A percentile compares a stretch with the other conserved stretches of the same genome.
Evolutionary conservation across 139 green algal genomes (phyloP).

Genomic region (Diplosphaera chodatii): DNA sequence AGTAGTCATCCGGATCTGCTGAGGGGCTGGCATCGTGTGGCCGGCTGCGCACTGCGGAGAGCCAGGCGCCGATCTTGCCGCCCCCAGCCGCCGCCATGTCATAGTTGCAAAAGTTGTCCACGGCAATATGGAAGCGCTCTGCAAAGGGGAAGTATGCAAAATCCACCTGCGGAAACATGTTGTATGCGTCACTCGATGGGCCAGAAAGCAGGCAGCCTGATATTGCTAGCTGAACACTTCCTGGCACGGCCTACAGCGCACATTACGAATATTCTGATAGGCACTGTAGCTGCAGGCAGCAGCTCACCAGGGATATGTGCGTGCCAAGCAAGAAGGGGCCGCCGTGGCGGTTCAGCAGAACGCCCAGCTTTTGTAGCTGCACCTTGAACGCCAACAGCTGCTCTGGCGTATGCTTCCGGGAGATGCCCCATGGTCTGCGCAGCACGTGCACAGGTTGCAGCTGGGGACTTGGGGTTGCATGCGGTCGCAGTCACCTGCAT

Average conservation of each 20-base stretch:
- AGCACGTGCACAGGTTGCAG: no score
- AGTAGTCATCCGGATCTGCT: slow-evolving; percentile 28
- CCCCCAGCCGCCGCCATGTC: slow-evolving; percentile 8
- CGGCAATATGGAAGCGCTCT: slow-evolving; percentile 23
- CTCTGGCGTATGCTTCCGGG: slow-evolving; percentile 13
- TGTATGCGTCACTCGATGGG: no score
- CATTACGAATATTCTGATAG: no score
- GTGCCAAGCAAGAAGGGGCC: slow-evolving; percentile 31
- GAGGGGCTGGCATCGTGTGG: slow-evolving; percentile 17
- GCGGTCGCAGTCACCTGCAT: no score
- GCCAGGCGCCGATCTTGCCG: slow-evolving; percentile 16
- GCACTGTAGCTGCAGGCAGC: background rate
- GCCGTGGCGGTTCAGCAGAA: slow-evolving; percentile 14
- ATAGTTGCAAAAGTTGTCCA: slow-evolving; percentile 5
- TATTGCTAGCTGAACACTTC: no score
- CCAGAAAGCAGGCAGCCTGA: no score
- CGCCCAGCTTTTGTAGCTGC: slow-evolving; percentile 8
- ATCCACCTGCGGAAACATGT: slow-evolving; percentile 21
- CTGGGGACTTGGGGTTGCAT: background rate
- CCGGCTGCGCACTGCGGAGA: slow-evolving; percentile 34
- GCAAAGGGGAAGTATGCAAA: slow-evolving; percentile 32
- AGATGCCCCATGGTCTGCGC: slow-evolving; percentile 42
- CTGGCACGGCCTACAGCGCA: background rate
- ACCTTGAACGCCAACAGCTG: slow-evolving; percentile 34
- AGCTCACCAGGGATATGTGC: slow-evolving; percentile 14